Percentiles rank a stretch among this genome's conserved stretches.
These are phyloP conservation scores for Clathrospora elynae DNA, from an alignment of 2,329 filamentous ascomycete genomes.

Conservation along the genomic window DNA sequence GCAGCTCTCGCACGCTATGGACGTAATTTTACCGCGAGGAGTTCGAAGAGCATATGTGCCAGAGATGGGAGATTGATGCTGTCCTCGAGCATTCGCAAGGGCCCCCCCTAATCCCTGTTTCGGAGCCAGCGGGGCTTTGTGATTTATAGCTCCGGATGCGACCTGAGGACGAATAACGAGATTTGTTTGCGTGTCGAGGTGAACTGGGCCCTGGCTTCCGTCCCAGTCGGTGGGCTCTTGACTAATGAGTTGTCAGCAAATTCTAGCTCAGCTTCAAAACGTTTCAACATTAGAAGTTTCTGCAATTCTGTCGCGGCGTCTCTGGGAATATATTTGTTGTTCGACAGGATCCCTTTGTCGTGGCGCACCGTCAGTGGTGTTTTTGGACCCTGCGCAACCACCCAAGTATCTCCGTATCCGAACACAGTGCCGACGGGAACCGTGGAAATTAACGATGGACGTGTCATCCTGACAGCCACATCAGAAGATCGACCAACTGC, in stretches of 20 bases:
- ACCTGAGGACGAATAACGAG: slow-evolving; percentile 39
- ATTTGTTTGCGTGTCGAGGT: slow-evolving; percentile 37
- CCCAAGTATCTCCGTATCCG: slow-evolving; percentile 8
- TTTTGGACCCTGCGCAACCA: slow-evolving; percentile 21
- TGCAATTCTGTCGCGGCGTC: slow-evolving; percentile 1
- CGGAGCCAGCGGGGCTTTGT: slow-evolving; percentile 46
- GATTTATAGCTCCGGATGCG: slow-evolving; percentile 29
- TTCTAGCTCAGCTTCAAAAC: slow-evolving; percentile 7
- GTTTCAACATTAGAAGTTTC: slow-evolving; percentile 12
- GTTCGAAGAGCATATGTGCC: slow-evolving; percentile 46
- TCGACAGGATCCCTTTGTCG: slow-evolving; percentile 20
- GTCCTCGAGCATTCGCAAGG: slow-evolving; percentile 37
- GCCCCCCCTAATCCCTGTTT: slow-evolving; percentile 44
- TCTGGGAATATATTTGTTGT: slow-evolving; percentile 8
- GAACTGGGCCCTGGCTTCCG: slow-evolving; percentile 34
- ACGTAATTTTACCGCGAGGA: slow-evolving; percentile 48
- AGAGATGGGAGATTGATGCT: slow-evolving; percentile 45
- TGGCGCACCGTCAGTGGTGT: slow-evolving; percentile 27
- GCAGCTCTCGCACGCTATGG: slow-evolving; percentile 49
- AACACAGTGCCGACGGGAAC: slow-evolving; percentile 13
- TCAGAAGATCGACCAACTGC: slow-evolving; percentile 5
- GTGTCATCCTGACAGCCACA: slow-evolving; percentile 13
- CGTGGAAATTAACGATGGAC: slow-evolving; percentile 7
- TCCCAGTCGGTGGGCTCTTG: slow-evolving; percentile 41
- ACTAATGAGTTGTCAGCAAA: slow-evolving; percentile 35